These are phyloP conservation scores for Lanmaoa rubissima DNA, from an alignment of 768 basidiomycete species.

Conservation along the genomic window DNA sequence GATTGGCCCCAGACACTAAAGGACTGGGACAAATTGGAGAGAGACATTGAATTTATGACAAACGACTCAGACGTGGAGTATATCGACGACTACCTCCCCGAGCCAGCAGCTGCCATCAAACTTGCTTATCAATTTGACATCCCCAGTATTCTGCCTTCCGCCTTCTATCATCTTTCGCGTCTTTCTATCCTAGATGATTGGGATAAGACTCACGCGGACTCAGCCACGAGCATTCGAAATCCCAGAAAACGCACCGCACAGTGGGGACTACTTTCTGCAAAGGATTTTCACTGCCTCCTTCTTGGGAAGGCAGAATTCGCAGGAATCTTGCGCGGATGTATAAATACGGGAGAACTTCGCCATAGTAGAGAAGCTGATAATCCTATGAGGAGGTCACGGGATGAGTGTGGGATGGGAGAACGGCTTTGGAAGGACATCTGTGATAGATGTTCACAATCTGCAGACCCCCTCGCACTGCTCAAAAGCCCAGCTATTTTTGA, in stretches of 20 bases:
- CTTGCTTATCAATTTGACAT: conserved; percentile 43
- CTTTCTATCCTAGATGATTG: conserved; percentile 18
- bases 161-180: conserved; percentile 47
- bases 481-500: too few species aligned
- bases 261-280: conserved; percentile 22
- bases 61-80: too few species aligned
- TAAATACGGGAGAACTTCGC: background rate
- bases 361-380: background rate
- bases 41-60: background rate
- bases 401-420: background rate
- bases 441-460: background rate
- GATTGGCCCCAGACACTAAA: conserved; percentile 14
- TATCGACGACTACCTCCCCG: conserved; percentile 11
- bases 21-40: conserved; percentile 14
- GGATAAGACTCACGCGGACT: conserved; percentile 7
- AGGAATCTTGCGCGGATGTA: background rate
- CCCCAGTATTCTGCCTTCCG: conserved; percentile 44
- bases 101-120: conserved; percentile 35
- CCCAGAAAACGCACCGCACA: conserved; percentile 18
- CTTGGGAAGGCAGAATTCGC: conserved; percentile 8
- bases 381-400: too few species aligned
- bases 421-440: background rate
- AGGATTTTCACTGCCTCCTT: conserved; percentile 19
- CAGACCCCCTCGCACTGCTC: conserved; percentile 7
- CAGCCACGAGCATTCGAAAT: background rate